phyloP scores from a whole-genome alignment of 2,329 filamentous ascomycete species.

The Xylaria sp. region DNA sequence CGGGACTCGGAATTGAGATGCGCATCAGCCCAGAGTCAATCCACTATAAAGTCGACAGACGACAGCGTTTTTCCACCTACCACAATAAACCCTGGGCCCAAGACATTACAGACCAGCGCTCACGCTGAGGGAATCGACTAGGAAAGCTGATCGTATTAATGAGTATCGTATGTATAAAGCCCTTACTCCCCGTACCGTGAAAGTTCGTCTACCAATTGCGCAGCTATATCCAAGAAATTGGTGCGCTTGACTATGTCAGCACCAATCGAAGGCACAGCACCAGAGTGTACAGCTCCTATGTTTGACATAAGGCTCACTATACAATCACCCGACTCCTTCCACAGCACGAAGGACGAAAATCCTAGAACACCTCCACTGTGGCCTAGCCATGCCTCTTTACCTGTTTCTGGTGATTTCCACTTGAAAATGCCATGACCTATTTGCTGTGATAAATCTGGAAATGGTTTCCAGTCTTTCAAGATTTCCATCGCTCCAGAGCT shows the following conservation, averaged over 20 bases:
- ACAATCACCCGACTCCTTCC: not conserved
- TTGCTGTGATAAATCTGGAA: not conserved
- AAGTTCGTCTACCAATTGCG: not conserved
- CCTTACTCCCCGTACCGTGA: not conserved
- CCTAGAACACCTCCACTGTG: not conserved
- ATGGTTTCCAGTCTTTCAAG: not conserved
- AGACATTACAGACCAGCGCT: no score
- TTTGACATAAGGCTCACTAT: not conserved
- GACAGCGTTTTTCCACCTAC: no score
- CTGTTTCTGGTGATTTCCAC: not conserved
- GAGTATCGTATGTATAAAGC: no score
- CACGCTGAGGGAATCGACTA: no score
- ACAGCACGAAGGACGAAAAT: not conserved
- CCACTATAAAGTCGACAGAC: no score
- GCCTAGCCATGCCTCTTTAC: not conserved
- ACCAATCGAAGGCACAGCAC: not conserved
- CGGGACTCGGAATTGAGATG: no score
- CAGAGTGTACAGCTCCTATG: not conserved
- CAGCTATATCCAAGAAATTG: not conserved
- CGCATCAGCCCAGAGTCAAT: no score
- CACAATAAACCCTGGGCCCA: no score
- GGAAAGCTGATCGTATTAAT: no score
- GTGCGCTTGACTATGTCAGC: not conserved
- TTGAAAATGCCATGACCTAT: not conserved
- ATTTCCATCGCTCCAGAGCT: not conserved